Conservation (phyloP, 1,139 yeast species). For the Sugiyamaella pinicola region DNA sequence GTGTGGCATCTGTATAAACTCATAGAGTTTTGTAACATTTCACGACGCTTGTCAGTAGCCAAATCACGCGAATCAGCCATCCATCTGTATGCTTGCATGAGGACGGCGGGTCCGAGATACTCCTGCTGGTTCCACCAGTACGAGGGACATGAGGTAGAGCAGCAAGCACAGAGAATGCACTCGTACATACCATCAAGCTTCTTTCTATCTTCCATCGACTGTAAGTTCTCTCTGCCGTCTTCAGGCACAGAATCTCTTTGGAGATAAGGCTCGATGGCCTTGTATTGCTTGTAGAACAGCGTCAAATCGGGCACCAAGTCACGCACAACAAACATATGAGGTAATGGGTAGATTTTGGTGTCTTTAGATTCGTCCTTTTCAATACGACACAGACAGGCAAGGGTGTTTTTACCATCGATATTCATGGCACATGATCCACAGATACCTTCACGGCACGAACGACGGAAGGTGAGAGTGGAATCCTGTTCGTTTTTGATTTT, state of each 20-base stretch:
- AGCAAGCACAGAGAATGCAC: slow-evolving; percentile 98
- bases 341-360: slow-evolving; percentile 90
- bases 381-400: slow-evolving; percentile 94
- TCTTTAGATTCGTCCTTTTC: slow-evolving; percentile 76
- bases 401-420: slow-evolving; percentile 94
- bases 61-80: slow-evolving; percentile 96
- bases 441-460: slow-evolving; percentile 99
- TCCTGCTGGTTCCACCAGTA: slow-evolving; percentile 99
- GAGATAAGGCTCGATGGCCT: slow-evolving; percentile 94
- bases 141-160: slow-evolving; percentile 98
- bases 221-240: slow-evolving; percentile 93
- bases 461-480: slow-evolving; percentile 90
- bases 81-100: slow-evolving; percentile 99
- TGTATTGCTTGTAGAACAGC: slow-evolving; percentile 96
- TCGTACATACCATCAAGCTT: slow-evolving; percentile 96
- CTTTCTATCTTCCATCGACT: slow-evolving; percentile 89
- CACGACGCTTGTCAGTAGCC: slow-evolving; percentile 78
- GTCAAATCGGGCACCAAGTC: slow-evolving; percentile 98
- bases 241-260: slow-evolving; percentile 80
- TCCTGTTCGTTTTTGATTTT: slow-evolving; percentile 97
- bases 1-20: slow-evolving; percentile 98
- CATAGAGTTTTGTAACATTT: slow-evolving; percentile 95
- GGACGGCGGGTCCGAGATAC: slow-evolving; percentile 96
- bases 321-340: slow-evolving; percentile 97
- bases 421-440: slow-evolving; percentile 99